Base-by-base conservation (phyloP, 768 basidiomycete species). In the Suillus hirtellus region DNA sequence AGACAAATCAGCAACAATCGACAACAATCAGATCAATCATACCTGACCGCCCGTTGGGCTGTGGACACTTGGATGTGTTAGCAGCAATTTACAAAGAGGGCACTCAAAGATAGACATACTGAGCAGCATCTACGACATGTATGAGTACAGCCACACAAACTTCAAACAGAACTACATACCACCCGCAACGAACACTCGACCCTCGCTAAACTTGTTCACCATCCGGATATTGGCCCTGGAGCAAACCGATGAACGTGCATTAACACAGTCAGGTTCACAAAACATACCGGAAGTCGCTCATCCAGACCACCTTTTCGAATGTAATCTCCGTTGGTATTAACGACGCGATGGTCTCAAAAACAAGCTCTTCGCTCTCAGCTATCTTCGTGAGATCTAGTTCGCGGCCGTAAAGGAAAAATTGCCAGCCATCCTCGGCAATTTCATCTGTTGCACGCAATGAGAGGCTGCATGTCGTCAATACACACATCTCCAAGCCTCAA, bases 391-490 rank as follows among this genome's bases (percentile, higher is more conserved):
- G 68, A 31, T 76, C 69, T 27, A 75, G 65, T 12, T 72, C 60
- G 0, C 55, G 62, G 9, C 76, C 76, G 11, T 63, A 67, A n/a
- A 77, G 60, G 37, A 75, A 64, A 44, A 77, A 76, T 56, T 68
- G 72, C 62, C 68, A 78, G 40, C 76, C 66, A 55, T 66, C 69
- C 12, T 70, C 69, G 4, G 71, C 71, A 44, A 62, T 8, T 62
- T 62, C 54, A 37, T 75, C 76, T 7, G 75, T 78, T 12, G 77
- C 76, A 7, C 78, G 71, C 9, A 79, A 68, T 27, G 72, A 73
- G 24, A 78, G 55, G 65, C 77, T 78, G 44, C 0, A 60, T 31
- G 0, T 42, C 27, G 15, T 61, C 17, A 58, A 43, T 60, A 50
- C 52, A 46, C 44, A 46, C 40, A 3, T 46, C n/a, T 46, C 8